Base-by-base conservation (phyloP, 805 yeast genomes). In the Ogataea henricii region DNA sequence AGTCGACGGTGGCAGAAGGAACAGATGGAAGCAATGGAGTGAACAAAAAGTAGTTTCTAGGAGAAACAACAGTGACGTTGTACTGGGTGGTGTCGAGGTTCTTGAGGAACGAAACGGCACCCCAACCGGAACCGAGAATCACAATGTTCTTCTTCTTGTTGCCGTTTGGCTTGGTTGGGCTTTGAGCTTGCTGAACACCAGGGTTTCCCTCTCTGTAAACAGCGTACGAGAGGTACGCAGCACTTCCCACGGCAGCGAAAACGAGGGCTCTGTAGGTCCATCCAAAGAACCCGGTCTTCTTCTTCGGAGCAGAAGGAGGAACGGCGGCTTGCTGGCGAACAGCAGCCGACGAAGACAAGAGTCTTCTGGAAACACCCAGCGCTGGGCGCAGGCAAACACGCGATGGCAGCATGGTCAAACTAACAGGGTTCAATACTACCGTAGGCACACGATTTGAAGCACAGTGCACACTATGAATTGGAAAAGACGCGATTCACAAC, bases 1-100 rank as follows among this genome's bases (percentile, higher is more conserved):
- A 69, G 62, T 89, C 96, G 49, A 89, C 83, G 45, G 96, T 87
- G 52, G 96, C 96, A 29, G 96, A 91, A 45, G 97, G 95, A 56
- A 91, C 87, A 22, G 96, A 87, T 36, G 97, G 97, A 59, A 91
- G 77, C 66, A 91, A 74, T n/a, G 97, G 97, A 46, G 97, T 91
- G 78, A 91, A 91, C 62, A 91, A 75, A 72, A 90, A 89, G 77
- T 89, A 91, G 77, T 90, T 90, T 72, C 97, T 82, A 50, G 97
- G 97, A 35, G 96, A 88, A 39, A 91, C 85, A 47, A 91, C 83
- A 43, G 89, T 83, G 41, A 91, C 96, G 66, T 91, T 89, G 72
- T 89, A 91, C 66, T 83, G 74, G 40, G 90, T 73, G 36, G 96
- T 85, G 68, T 91, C 97, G 65, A 91, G 74, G 64, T 82, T 79